Conservation (phyloP, 1,284 basidiomycete species). For the Microbotryomycetes sp. region DNA sequence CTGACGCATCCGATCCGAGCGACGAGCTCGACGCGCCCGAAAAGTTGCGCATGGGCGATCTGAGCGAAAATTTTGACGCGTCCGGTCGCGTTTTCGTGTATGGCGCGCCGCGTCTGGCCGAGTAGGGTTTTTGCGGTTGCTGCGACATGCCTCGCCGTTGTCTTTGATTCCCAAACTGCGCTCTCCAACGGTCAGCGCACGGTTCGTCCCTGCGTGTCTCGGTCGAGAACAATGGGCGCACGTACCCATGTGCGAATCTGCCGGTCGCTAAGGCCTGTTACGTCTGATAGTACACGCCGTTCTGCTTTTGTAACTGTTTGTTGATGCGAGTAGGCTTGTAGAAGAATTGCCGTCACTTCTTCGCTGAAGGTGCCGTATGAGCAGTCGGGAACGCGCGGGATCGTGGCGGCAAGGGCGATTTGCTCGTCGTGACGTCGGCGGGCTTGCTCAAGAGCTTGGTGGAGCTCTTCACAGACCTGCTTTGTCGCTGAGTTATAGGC, state of each 20-base stretch:
- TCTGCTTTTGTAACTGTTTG: constrained; percentile 9
- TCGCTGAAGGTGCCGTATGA: constrained; percentile 13
- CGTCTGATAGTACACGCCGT: constrained; percentile 2
- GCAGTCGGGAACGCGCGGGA: neutral
- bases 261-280: constrained; percentile 10
- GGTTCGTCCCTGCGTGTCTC: neutral
- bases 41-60: neutral
- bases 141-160: neutral
- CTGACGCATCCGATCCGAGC: neutral
- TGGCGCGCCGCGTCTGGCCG: no score
- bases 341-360: constrained; percentile 13
- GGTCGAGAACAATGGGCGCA: neutral
- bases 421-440: neutral
- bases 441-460: neutral
- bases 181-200: neutral
- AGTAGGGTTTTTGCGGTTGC: neutral
- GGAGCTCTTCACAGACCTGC: accelerated
- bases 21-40: neutral
- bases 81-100: neutral
- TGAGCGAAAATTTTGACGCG: neutral
- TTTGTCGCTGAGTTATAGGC: neutral
- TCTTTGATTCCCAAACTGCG: neutral
- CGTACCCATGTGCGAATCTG: constrained; percentile 17
- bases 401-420: neutral
- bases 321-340: constrained; percentile 3